Evolutionary conservation across 2,329 filamentous ascomycete species (phyloP).

Genomic region (Fusarium torreyae): DNA sequence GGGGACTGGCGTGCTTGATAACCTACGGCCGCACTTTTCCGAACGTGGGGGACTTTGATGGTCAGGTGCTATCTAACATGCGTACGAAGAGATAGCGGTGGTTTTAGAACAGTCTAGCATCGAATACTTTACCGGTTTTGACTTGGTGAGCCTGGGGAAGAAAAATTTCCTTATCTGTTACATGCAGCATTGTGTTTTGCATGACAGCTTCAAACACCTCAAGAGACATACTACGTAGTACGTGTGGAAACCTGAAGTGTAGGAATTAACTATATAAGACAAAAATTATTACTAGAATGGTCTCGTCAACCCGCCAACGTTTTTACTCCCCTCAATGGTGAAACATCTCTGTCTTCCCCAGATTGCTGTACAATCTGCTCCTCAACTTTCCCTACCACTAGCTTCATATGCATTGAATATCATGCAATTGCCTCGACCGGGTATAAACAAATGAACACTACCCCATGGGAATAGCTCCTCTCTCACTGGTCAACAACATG

Average conservation of each 20-base stretch:
- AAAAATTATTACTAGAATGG: not conserved
- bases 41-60: constrained; percentile 40
- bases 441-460: constrained; percentile 39
- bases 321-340: not conserved
- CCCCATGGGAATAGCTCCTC: constrained; percentile 25
- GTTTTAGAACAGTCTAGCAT: constrained; percentile 10
- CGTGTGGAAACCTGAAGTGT: not conserved
- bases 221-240: not conserved
- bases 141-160: constrained; percentile 25
- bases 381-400: constrained; percentile 6
- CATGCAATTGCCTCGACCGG: constrained; percentile 29
- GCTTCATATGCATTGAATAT: constrained; percentile 9
- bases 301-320: not conserved
- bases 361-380: not conserved
- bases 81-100: constrained; percentile 6
- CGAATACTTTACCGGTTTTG: constrained; percentile 27
- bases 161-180: constrained; percentile 30
- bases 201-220: not conserved
- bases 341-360: constrained; percentile 15
- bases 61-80: constrained; percentile 43
- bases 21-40: constrained; percentile 47
- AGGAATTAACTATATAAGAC: constrained; percentile 14
- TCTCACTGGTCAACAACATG: constrained; percentile 11
- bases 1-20: constrained; percentile 24
- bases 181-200: constrained; percentile 4